Conservation (phyloP, 2,329 filamentous ascomycete species). For the Camptophora hylomeconis region DNA sequence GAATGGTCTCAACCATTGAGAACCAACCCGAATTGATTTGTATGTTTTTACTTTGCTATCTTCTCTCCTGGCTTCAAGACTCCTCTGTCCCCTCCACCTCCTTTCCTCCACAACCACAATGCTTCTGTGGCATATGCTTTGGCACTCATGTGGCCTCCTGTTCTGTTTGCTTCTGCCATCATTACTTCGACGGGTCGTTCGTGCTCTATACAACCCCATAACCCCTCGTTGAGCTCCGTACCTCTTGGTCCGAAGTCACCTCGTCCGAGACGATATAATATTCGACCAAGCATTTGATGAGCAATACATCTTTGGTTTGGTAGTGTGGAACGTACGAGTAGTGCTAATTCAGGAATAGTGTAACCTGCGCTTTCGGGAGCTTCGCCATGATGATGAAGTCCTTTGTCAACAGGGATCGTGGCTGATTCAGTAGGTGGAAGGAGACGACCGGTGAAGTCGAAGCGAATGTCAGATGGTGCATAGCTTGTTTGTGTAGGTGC, state of each 20-base stretch:
- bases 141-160: constrained; percentile 63
- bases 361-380: constrained; percentile 91
- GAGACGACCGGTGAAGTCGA: constrained; percentile 72
- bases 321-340: constrained; percentile 67
- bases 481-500: constrained; percentile 58
- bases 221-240: constrained; percentile 54
- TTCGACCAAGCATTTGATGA: constrained; percentile 76
- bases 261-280: constrained; percentile 69
- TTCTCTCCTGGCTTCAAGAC: constrained; percentile 23
- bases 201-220: constrained; percentile 72
- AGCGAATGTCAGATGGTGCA: constrained; percentile 60
- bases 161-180: constrained; percentile 57
- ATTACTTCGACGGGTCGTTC: constrained; percentile 66
- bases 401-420: constrained; percentile 60
- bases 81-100: constrained; percentile 39
- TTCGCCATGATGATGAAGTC: constrained; percentile 85
- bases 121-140: constrained; percentile 78
- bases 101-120: constrained; percentile 67
- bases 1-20: too few species aligned
- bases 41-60: constrained; percentile 8
- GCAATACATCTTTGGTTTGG: constrained; percentile 81
- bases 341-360: constrained; percentile 74
- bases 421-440: constrained; percentile 65
- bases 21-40: background rate
- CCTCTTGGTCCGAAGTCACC: constrained; percentile 55